phyloP scores from a whole-genome alignment of 2,329 filamentous ascomycete species.

The Neofusicoccum parvum region DNA sequence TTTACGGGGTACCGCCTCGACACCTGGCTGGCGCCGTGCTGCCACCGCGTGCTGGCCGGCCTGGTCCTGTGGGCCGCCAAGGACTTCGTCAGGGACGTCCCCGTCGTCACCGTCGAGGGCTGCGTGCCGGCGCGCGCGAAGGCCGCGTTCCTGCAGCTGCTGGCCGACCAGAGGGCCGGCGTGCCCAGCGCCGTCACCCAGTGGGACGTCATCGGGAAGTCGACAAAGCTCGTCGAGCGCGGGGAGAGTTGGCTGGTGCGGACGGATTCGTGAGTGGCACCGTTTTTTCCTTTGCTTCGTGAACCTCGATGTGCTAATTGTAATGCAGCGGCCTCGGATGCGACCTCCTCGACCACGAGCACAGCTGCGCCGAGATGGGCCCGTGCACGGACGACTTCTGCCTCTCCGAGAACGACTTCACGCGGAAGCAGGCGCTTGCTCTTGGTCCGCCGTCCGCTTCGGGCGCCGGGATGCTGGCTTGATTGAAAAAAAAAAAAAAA shows the following conservation, averaged over 20 bases:
- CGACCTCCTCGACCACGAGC: constrained; percentile 14
- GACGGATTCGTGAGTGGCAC: constrained; percentile 5
- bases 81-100: not conserved
- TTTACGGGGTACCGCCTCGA: constrained; percentile 4
- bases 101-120: not conserved
- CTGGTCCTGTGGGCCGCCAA: constrained; percentile 16
- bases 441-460: too few species aligned
- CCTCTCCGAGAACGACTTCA: constrained; percentile 16
- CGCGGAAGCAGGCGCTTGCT: not conserved
- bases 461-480: not conserved
- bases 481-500: too few species aligned
- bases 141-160: constrained; percentile 6
- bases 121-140: constrained; percentile 10
- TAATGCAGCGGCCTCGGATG: not conserved
- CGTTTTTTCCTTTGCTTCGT: not conserved
- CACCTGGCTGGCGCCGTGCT: constrained; percentile 8
- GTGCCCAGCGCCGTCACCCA: constrained; percentile 3
- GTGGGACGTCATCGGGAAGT: constrained; percentile 15
- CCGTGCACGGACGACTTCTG: constrained; percentile 18
- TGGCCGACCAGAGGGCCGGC: not conserved
- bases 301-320: not conserved
- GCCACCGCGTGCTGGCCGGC: constrained; percentile 9
- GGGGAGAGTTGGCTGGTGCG: constrained; percentile 14
- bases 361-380: constrained; percentile 3
- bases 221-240: not conserved